These are phyloP conservation scores for Arachnomyces sp. DNA, from an alignment of 2,329 filamentous ascomycete genomes.

Conservation along the genomic window DNA sequence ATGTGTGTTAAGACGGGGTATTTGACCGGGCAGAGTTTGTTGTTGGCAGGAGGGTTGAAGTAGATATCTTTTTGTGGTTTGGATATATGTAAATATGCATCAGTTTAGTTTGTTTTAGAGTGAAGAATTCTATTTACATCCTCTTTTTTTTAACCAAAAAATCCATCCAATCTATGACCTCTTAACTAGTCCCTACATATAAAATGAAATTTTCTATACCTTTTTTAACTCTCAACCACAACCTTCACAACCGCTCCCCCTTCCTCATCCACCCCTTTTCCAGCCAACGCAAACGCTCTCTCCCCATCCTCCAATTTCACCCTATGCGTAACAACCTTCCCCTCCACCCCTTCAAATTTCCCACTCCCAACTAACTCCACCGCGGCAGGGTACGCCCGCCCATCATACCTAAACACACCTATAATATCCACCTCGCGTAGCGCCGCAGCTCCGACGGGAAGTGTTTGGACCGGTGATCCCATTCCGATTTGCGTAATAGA, in stretches of 20 bases:
- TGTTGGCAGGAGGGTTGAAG: constrained; percentile 48
- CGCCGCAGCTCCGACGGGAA: constrained; percentile 49
- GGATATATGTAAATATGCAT: too few species aligned
- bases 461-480: constrained; percentile 48
- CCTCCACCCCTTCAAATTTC: constrained; percentile 40
- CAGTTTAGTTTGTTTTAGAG: too few species aligned
- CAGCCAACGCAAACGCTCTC: constrained; percentile 46
- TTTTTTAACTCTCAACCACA: constrained; percentile 30
- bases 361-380: constrained; percentile 47
- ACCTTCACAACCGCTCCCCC: constrained; percentile 50
- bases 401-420: constrained; percentile 51
- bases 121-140: constrained; percentile 3
- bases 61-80: constrained; percentile 25
- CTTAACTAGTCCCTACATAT: background rate
- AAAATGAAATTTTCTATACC: background rate
- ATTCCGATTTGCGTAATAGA: constrained; percentile 50
- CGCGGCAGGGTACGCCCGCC: constrained; percentile 46
- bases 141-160: background rate
- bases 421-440: constrained; percentile 51
- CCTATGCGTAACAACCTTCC: constrained; percentile 48
- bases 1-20: constrained; percentile 58
- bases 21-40: constrained; percentile 50
- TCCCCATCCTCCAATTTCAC: constrained; percentile 40
- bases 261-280: constrained; percentile 44
- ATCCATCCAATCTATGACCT: background rate